A percentile compares a stretch with the other conserved stretches of the same genome.
Conservation (phyloP, 495 filamentous ascomycete genomes). For the Neurospora sublineolata region DNA sequence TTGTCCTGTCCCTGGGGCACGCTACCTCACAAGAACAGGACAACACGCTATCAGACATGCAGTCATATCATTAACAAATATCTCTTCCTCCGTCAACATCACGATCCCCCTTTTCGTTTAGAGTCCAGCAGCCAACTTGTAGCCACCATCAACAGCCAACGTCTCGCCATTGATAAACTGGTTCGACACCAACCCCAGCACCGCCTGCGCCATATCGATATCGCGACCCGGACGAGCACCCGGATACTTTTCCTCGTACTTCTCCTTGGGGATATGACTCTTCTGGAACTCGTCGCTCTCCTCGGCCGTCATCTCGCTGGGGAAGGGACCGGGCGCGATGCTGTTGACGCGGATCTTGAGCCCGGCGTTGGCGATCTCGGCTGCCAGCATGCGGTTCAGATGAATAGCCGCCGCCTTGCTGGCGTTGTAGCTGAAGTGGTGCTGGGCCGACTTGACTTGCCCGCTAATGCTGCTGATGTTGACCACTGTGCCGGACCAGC, state of each 20-base stretch:
- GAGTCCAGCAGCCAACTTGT: conserved; percentile 13
- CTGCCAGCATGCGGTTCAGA: conserved; percentile 43
- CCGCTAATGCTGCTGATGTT: conserved; percentile 48
- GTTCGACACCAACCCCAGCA: conserved; percentile 51
- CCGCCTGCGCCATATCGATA: conserved; percentile 59
- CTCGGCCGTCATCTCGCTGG: conserved; percentile 58
- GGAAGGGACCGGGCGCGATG: conserved; percentile 66
- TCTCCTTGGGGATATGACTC: conserved; percentile 48
- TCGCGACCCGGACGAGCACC: conserved; percentile 54
- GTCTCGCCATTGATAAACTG: conserved; percentile 65
- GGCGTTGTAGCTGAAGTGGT: conserved; percentile 67
- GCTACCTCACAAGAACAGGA: not conserved
- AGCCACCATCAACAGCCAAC: conserved; percentile 55
- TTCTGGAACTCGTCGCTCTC: conserved; percentile 49
- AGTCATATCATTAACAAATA: not conserved
- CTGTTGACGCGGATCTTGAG: conserved; percentile 54
- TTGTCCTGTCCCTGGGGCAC: not conserved
- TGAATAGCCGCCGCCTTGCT: conserved; percentile 68
- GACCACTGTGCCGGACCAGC: conserved; percentile 45
- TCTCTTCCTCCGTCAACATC: not conserved
- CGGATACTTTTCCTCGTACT: conserved; percentile 49
- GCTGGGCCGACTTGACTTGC: conserved; percentile 50
- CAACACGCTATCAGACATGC: not conserved
- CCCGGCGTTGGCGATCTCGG: conserved; percentile 25
- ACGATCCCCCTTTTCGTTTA: not conserved